Percentiles rank a stretch among this genome's conserved stretches.
phyloP scores from a whole-genome alignment of 371 early-diverging fungal genomes.

The Smittium culicis region DNA sequence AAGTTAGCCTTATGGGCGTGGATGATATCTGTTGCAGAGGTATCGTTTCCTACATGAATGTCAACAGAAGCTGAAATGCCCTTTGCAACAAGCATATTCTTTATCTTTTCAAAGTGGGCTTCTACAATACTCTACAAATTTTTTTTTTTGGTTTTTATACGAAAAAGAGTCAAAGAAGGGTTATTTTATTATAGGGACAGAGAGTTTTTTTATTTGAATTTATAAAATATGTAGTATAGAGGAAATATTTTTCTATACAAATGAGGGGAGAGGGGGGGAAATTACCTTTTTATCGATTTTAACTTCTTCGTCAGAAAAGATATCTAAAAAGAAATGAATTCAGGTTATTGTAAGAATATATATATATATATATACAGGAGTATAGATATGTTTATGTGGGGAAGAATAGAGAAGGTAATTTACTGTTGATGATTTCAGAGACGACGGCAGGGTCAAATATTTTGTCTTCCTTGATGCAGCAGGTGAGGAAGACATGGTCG shows the following conservation, averaged over 20 bases:
- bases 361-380: neutral
- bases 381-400: neutral
- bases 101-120: too few relatives aligned
- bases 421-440: constrained; percentile 4
- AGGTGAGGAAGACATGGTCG: constrained; percentile 2
- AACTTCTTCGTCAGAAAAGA: too few relatives aligned
- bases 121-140: too few relatives aligned
- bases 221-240: too few relatives aligned
- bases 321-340: constrained; percentile 1
- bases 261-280: too few relatives aligned
- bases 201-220: too few relatives aligned
- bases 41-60: neutral
- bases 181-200: too few relatives aligned
- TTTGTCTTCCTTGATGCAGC: neutral
- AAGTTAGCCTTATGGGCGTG: constrained; percentile 1
- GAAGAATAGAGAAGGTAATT: neutral
- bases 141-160: too few relatives aligned
- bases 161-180: too few relatives aligned
- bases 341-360: neutral
- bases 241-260: too few relatives aligned
- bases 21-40: neutral
- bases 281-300: too few relatives aligned
- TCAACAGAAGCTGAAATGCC: constrained; percentile 2
- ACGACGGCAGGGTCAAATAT: constrained; percentile 3
- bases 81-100: too few relatives aligned